Conservation (phyloP, 148 eudicot species). For the Chenopodium suecicum region DNA sequence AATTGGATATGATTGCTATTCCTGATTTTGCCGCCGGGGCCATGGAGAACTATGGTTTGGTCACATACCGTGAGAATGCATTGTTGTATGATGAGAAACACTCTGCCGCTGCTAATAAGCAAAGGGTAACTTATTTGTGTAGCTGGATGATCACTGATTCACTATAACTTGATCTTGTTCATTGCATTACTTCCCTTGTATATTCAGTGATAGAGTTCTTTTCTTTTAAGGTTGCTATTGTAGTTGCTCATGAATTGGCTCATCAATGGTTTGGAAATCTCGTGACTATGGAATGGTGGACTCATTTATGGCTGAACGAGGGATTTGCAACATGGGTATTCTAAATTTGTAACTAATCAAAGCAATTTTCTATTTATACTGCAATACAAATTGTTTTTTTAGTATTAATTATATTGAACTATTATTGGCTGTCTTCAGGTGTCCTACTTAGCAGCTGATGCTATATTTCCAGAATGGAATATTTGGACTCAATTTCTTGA, state of each 20-base stretch:
- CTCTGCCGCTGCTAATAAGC: constrained; percentile 95
- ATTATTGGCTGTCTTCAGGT: constrained; percentile 47
- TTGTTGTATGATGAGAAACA: constrained; percentile 92
- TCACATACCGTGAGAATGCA: constrained; percentile 92
- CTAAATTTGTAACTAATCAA: not conserved
- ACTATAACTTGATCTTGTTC: constrained; percentile 3
- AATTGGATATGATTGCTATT: constrained; percentile 93
- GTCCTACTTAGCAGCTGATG: constrained; percentile 84
- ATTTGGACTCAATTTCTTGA: constrained; percentile 98
- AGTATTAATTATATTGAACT: not conserved
- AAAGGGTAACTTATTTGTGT: constrained; percentile 57
- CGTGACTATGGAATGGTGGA: constrained; percentile 99
- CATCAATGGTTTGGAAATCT: constrained; percentile 99
- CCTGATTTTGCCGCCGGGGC: constrained; percentile 99
- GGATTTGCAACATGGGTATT: constrained; percentile 98
- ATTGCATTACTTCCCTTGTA: not conserved
- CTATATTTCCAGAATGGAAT: constrained; percentile 89
- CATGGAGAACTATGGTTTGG: constrained; percentile 97
- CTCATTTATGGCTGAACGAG: constrained; percentile 95
- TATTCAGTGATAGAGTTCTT: constrained; percentile 3
- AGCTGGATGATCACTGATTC: constrained; percentile 3
- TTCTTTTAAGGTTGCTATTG: constrained; percentile 75
- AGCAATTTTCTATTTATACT: not conserved
- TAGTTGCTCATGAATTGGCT: constrained; percentile 95
- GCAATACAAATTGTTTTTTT: not conserved